phyloP scores from a whole-genome alignment of 2,329 filamentous ascomycete genomes.

The Chalaropsis thielavioides region DNA sequence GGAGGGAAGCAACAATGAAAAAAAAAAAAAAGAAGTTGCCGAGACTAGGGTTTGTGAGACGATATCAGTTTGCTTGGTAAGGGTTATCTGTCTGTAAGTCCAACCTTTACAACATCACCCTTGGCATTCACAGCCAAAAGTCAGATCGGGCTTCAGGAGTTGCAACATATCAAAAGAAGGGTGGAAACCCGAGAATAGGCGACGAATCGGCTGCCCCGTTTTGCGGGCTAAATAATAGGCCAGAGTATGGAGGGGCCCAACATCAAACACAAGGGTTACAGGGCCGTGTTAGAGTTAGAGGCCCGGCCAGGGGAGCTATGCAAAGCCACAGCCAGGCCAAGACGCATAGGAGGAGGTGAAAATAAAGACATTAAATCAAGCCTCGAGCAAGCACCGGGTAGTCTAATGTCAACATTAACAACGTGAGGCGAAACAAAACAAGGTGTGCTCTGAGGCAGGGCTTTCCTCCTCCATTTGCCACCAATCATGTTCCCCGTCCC shows the following conservation, averaged over 20 bases:
- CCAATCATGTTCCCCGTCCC: neutral
- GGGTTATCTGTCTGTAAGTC: too few species aligned
- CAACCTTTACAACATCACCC: too few species aligned
- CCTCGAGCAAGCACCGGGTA: neutral
- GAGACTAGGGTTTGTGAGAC: neutral
- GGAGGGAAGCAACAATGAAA: neutral
- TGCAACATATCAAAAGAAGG: neutral
- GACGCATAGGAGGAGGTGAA: neutral
- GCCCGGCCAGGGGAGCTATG: neutral
- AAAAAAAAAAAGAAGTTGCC: neutral
- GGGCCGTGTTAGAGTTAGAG: neutral
- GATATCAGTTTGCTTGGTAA: too few species aligned
- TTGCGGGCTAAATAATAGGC: neutral
- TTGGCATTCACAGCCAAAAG: neutral
- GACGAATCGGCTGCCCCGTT: neutral
- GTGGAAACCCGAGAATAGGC: neutral
- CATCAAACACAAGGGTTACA: neutral
- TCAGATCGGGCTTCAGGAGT: neutral
- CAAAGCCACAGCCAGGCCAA: neutral
- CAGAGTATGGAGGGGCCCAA: neutral
- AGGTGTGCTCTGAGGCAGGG: neutral
- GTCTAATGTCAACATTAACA: neutral
- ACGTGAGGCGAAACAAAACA: constrained; percentile 4
- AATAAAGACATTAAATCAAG: neutral
- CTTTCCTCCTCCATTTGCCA: neutral